Conservation (phyloP, 2,329 filamentous ascomycete species). For the Raffaelea deltoideospora region DNA sequence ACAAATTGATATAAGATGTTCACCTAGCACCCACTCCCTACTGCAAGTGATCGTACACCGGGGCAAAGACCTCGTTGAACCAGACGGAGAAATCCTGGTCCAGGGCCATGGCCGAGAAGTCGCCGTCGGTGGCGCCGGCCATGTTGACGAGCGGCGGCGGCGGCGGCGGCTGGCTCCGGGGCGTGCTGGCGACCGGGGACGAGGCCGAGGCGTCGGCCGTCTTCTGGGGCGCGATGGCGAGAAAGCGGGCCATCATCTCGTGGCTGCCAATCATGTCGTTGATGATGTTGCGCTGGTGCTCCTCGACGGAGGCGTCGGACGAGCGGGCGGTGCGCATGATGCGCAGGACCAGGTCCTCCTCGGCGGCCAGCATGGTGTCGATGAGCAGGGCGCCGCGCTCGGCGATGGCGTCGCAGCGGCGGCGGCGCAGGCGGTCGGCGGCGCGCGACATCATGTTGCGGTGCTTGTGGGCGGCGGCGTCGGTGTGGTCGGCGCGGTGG, state of each 20-base stretch:
- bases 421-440: conserved; percentile 6
- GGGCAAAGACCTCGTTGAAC: no score
- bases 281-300: conserved; percentile 7
- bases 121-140: no score
- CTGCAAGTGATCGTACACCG: no score
- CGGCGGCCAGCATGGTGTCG: conserved; percentile 8
- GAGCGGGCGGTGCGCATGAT: conserved; percentile 7
- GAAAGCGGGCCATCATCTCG: conserved; percentile 7
- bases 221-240: conserved; percentile 3
- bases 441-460: conserved; percentile 7
- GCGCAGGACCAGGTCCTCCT: conserved; percentile 10
- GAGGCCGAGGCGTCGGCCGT: background rate
- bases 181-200: no score
- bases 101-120: no score
- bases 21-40: no score
- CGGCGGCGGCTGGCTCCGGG: no score
- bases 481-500: conserved; percentile 8
- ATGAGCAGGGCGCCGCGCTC: conserved; percentile 8
- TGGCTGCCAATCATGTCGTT: conserved; percentile 9
- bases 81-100: no score
- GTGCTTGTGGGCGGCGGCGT: conserved; percentile 5
- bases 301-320: background rate
- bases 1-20: no score
- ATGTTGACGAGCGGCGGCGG: no score
- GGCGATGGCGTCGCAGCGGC: conserved; percentile 8